Conservation (phyloP, 805 yeast species). For the Candida ulmi region DNA sequence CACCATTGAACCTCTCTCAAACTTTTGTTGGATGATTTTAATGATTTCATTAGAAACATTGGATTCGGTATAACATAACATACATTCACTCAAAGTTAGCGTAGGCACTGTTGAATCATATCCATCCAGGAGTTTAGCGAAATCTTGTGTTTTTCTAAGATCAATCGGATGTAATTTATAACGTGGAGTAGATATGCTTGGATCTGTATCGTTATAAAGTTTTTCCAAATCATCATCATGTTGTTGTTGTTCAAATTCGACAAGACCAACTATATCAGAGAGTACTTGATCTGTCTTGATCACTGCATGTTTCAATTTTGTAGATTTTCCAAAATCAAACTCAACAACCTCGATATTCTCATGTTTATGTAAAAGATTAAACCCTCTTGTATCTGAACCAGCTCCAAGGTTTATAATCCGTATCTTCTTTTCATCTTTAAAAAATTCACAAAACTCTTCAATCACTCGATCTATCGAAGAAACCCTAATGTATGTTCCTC, state of each 20-base stretch:
- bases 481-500: slow-evolving; percentile 66
- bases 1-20: slow-evolving; percentile 23
- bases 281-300: slow-evolving; percentile 11
- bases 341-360: slow-evolving; percentile 36
- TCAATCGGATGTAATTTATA: slow-evolving; percentile 29
- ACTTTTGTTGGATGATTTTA: slow-evolving; percentile 23
- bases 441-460: slow-evolving; percentile 31
- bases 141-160: slow-evolving; percentile 28
- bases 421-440: slow-evolving; percentile 19
- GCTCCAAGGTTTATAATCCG: slow-evolving; percentile 66
- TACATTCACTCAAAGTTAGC: slow-evolving; percentile 51
- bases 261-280: slow-evolving; percentile 9
- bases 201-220: slow-evolving; percentile 17
- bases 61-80: slow-evolving; percentile 46
- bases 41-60: slow-evolving; percentile 35
- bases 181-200: slow-evolving; percentile 18
- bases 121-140: slow-evolving; percentile 15
- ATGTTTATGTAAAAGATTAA: slow-evolving; percentile 28
- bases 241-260: too few relatives aligned
- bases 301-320: slow-evolving; percentile 33
- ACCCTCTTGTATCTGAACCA: slow-evolving; percentile 56
- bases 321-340: slow-evolving; percentile 44
- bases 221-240: slow-evolving; percentile 4
- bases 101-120: slow-evolving; percentile 34
- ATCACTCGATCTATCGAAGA: slow-evolving; percentile 43